Percentiles rank a stretch among this genome's conserved stretches.
Conservation (phyloP, 108 stramenopile genomes). For the Nitzschia inconspicua region DNA sequence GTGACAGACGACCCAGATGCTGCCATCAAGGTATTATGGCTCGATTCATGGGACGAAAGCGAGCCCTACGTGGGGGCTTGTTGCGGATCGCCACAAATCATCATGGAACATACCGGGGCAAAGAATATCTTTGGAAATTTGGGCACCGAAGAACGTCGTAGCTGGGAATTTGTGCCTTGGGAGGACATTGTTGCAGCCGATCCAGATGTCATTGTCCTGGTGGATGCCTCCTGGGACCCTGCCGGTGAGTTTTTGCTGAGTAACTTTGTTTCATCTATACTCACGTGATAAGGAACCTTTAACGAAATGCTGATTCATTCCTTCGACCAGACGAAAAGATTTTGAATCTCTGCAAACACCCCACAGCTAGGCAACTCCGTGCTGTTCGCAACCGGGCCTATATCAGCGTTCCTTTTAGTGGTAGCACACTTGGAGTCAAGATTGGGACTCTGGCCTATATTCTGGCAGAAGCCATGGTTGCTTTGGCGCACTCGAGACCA, state of each 20-base stretch:
- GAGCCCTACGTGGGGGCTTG: conserved; percentile 28
- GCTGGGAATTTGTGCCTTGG: conserved; percentile 17
- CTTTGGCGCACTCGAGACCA: conserved; percentile 5
- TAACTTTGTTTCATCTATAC: neutral
- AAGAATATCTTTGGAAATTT: conserved; percentile 15
- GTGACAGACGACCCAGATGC: neutral
- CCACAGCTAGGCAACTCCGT: conserved; percentile 6
- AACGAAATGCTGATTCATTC: neutral
- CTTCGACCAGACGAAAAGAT: conserved; percentile 19
- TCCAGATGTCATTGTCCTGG: conserved; percentile 22
- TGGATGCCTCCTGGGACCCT: conserved; percentile 12
- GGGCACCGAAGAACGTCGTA: conserved; percentile 10
- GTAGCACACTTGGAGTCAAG: conserved; percentile 19
- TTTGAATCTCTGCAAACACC: conserved; percentile 16
- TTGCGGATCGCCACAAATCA: conserved; percentile 14
- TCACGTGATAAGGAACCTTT: neutral
- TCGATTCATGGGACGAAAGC: conserved; percentile 20
- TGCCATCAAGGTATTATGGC: conserved; percentile 19
- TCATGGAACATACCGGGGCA: conserved; percentile 23
- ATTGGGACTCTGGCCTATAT: conserved; percentile 20
- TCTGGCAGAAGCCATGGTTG: conserved; percentile 25
- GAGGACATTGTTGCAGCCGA: conserved; percentile 9
- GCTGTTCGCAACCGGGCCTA: conserved; percentile 20
- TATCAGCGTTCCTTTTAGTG: conserved; percentile 18
- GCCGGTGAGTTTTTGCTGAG: conserved; percentile 4